phyloP scores from a whole-genome alignment of 306 rosid genomes.

The Prunus dulcis region DNA sequence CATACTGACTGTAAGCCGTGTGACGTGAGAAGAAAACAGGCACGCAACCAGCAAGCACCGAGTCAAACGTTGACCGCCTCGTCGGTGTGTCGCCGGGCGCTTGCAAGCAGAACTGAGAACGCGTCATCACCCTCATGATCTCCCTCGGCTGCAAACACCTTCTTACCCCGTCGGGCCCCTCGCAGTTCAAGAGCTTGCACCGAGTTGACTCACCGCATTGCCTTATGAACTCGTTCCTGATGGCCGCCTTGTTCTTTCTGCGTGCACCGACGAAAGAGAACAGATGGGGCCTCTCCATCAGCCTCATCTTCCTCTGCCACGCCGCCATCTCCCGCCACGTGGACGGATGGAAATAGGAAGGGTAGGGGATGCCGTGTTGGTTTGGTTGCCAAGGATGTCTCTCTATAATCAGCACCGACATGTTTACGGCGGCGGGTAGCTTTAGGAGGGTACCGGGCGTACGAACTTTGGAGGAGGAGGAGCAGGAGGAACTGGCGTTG shows the following conservation, averaged over 20 bases:
- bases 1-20: slow-evolving; percentile 19
- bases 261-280: slow-evolving; percentile 14
- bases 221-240: slow-evolving; percentile 6
- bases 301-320: slow-evolving; percentile 47
- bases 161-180: background rate
- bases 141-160: slow-evolving; percentile 3
- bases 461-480: too few species aligned
- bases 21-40: slow-evolving; percentile 17
- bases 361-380: slow-evolving; percentile 76
- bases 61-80: slow-evolving; percentile 7
- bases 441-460: slow-evolving; percentile 40
- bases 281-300: background rate
- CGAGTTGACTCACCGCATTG: slow-evolving; percentile 13
- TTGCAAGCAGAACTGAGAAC: background rate
- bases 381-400: slow-evolving; percentile 66
- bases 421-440: slow-evolving; percentile 52
- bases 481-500: too few species aligned
- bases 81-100: slow-evolving; percentile 3
- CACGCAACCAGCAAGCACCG: slow-evolving; percentile 6
- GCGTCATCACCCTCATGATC: slow-evolving; percentile 1
- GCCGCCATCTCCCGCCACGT: slow-evolving; percentile 19
- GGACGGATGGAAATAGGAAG: slow-evolving; percentile 77
- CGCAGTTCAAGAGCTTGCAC: background rate
- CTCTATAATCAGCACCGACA: slow-evolving; percentile 90
- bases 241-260: background rate